These are phyloP conservation scores for Neoboletus magnificus DNA, from an alignment of 768 basidiomycete genomes.

Conservation along the genomic window DNA sequence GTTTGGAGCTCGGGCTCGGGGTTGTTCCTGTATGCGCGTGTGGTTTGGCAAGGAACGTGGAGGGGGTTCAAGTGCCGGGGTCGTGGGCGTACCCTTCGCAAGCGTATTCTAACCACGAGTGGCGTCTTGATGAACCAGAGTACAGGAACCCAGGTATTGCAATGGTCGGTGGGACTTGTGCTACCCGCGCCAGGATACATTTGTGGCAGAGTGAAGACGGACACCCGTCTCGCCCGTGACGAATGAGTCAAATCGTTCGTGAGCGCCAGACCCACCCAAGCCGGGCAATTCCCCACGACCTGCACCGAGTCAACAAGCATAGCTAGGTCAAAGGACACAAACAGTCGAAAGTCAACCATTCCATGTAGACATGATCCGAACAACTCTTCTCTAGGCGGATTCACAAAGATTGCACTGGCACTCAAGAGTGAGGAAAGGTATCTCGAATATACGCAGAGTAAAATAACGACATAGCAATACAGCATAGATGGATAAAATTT, in stretches of 20 bases:
- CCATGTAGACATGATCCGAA: not conserved
- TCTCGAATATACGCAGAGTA: conserved; percentile 31
- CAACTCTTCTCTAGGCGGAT: not conserved
- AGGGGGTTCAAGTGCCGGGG: too few relatives aligned
- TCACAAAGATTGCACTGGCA: not conserved
- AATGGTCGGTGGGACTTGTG: not conserved
- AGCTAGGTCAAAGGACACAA: not conserved
- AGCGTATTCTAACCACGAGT: not conserved
- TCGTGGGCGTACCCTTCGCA: not conserved
- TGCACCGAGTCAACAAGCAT: not conserved
- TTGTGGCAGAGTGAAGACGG: not conserved
- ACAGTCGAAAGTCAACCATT: not conserved
- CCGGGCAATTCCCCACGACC: not conserved
- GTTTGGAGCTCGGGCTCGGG: too few relatives aligned
- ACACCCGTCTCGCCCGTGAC: not conserved
- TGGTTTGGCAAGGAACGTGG: too few relatives aligned
- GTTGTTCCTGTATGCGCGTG: too few relatives aligned
- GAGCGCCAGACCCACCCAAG: not conserved
- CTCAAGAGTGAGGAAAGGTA: conserved; percentile 17
- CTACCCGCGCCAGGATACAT: not conserved
- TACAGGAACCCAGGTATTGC: not conserved
- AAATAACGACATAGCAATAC: conserved; percentile 35
- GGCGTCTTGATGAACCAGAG: not conserved
- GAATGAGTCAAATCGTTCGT: too few relatives aligned
- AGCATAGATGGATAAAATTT: conserved; percentile 28